phyloP scores from a whole-genome alignment of 768 basidiomycete genomes.

The Hydnomerulius pinastri region DNA sequence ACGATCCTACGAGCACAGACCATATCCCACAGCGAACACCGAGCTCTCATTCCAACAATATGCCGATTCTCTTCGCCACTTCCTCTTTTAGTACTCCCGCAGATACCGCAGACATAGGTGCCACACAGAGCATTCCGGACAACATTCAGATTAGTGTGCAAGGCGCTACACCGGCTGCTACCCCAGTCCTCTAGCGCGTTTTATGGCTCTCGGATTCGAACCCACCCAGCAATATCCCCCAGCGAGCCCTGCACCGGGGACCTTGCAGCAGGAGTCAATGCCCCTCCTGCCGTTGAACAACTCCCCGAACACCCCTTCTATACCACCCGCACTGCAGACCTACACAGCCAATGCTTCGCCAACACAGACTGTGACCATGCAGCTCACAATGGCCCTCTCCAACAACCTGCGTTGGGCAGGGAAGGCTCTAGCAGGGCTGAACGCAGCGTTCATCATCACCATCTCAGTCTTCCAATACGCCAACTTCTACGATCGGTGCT shows the following conservation, averaged over 20 bases:
- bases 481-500: slow-evolving; percentile 29
- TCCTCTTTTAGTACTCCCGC: neutral
- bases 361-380: neutral
- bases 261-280: neutral
- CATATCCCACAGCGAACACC: too few relatives aligned
- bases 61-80: too few relatives aligned
- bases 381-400: slow-evolving; percentile 5
- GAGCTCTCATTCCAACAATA: too few relatives aligned
- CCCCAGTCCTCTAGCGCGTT: neutral
- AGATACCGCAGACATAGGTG: neutral
- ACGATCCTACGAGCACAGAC: too few relatives aligned
- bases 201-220: neutral
- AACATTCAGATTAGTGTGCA: too few relatives aligned
- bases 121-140: too few relatives aligned
- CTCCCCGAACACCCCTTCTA: neutral
- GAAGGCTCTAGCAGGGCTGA: slow-evolving; percentile 29
- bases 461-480: slow-evolving; percentile 33
- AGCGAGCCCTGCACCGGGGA: neutral
- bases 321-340: neutral
- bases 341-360: neutral
- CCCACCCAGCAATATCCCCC: neutral
- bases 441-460: slow-evolving; percentile 27
- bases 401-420: slow-evolving; percentile 26
- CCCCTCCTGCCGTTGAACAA: neutral
- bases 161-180: too few relatives aligned